A percentile compares a stretch with the other conserved stretches of the same genome.
Conservation (phyloP, 1,284 basidiomycete species). For the Marasmius fiardii region DNA sequence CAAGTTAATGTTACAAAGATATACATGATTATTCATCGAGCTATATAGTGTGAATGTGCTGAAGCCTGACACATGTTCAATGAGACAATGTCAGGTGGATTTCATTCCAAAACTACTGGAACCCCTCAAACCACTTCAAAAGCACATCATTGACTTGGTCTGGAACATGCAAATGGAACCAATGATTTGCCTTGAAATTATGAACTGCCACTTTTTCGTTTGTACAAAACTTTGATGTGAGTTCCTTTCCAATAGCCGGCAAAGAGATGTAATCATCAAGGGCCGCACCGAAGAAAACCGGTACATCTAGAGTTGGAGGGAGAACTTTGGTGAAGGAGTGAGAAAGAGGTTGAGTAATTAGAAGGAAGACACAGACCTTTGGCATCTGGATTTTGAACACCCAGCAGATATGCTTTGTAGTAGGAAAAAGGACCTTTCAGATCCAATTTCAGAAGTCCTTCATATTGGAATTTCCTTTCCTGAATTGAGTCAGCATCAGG, state of each 20-base stretch:
- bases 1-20: too few relatives aligned
- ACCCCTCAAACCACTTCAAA: background rate
- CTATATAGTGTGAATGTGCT: too few relatives aligned
- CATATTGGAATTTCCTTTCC: background rate
- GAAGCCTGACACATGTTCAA: too few relatives aligned
- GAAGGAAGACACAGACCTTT: background rate
- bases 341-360: too few relatives aligned
- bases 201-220: background rate
- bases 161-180: background rate
- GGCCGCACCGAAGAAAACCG: background rate
- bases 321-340: too few relatives aligned
- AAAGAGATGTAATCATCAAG: background rate
- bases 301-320: background rate
- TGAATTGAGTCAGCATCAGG: background rate
- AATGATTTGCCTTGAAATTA: slow-evolving; percentile 1
- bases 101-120: background rate
- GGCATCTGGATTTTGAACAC: background rate
- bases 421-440: background rate
- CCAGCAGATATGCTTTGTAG: background rate
- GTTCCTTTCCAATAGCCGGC: background rate
- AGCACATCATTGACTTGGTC: background rate
- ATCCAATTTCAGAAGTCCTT: background rate
- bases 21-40: too few relatives aligned
- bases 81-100: too few relatives aligned
- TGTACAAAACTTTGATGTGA: background rate